Evolutionary conservation across 352 stramenopile genomes (phyloP).

Genomic region (Elongisporangium undulatum): DNA sequence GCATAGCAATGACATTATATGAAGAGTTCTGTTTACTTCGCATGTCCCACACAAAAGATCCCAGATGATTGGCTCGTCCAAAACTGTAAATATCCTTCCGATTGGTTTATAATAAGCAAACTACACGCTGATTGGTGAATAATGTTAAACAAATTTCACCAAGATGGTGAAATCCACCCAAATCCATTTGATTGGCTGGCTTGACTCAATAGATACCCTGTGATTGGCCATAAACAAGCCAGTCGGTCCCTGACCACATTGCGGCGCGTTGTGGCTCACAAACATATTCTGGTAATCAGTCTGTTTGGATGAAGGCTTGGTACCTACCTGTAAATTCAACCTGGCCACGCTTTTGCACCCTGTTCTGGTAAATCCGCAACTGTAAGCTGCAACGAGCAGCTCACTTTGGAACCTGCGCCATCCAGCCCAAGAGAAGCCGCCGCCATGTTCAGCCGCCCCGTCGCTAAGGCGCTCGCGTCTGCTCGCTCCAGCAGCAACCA

Average conservation of each 20-base stretch:
- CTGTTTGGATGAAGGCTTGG: background rate
- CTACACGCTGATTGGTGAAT: background rate
- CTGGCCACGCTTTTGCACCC: conserved; percentile 1
- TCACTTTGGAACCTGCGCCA: conserved; percentile 25
- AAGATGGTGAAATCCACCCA: background rate
- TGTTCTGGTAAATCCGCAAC: conserved; percentile 21
- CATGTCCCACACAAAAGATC: background rate
- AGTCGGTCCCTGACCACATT: background rate
- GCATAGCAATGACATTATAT: background rate
- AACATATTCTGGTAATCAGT: background rate
- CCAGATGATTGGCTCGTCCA: background rate
- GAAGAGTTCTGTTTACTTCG: background rate
- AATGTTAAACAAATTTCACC: background rate
- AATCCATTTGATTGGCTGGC: background rate
- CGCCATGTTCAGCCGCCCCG: conserved; percentile 26
- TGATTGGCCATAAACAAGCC: background rate
- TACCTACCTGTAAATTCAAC: background rate
- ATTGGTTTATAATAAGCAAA: background rate
- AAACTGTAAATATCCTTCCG: background rate
- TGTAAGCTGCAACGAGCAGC: conserved; percentile 7
- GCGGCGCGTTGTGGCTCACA: background rate
- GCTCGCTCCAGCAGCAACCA: conserved; percentile 6
- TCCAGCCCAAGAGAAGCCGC: conserved; percentile 15
- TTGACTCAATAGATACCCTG: background rate
- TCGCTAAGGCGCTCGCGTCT: conserved; percentile 22